phyloP scores from a whole-genome alignment of 208 protist genomes.

The Trypanosoma theileri region DNA sequence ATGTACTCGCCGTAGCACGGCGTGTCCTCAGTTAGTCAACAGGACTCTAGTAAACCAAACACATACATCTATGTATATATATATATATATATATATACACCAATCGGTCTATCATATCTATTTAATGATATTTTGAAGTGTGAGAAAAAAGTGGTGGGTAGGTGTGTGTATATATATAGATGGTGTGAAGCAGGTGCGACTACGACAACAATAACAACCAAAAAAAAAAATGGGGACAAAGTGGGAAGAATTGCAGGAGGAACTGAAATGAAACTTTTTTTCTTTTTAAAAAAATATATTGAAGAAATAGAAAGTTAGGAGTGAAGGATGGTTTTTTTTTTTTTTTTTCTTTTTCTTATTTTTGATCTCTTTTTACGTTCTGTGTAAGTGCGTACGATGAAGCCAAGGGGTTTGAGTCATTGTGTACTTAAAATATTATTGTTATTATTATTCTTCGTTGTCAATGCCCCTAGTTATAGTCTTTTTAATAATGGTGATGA shows the following conservation, averaged over 20 bases:
- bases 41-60: neutral
- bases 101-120: too few species aligned
- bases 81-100: neutral
- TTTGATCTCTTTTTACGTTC: too few species aligned
- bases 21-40: slow-evolving; percentile 60
- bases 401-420: too few species aligned
- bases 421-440: too few species aligned
- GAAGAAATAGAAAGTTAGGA: neutral
- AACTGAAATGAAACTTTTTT: neutral
- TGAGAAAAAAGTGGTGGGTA: too few species aligned
- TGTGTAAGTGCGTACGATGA: too few species aligned
- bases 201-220: neutral
- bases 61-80: slow-evolving; percentile 5
- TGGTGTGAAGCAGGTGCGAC: neutral
- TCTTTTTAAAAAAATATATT: neutral
- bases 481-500: too few species aligned
- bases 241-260: neutral
- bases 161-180: neutral
- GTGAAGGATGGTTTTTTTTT: slow-evolving; percentile 12
- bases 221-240: neutral
- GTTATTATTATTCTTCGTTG: too few species aligned
- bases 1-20: slow-evolving; percentile 75
- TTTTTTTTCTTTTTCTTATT: neutral
- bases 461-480: too few species aligned
- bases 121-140: too few species aligned